Evolutionary conservation across 257 asterid species (phyloP).

Genomic region (Cynanchum wilfordii): DNA sequence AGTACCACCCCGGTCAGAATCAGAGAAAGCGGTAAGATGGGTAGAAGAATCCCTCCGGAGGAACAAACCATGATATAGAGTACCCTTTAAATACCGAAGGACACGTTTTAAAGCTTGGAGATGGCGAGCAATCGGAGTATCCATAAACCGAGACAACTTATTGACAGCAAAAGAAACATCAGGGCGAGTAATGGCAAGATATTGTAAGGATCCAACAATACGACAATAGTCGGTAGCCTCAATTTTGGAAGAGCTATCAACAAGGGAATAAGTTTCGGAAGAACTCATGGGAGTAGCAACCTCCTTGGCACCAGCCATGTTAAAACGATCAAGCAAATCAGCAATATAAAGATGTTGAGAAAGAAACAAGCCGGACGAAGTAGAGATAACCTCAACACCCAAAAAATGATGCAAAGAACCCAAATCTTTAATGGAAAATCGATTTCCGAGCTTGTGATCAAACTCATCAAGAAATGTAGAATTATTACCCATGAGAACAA

Average conservation of each 20-base stretch:
- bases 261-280: background rate
- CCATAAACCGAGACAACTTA: background rate
- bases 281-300: background rate
- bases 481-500: too few species aligned
- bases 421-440: too few species aligned
- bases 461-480: too few species aligned
- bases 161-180: background rate
- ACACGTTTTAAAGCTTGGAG: background rate
- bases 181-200: background rate
- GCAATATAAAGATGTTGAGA: background rate
- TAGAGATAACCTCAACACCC: background rate
- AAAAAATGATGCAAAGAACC: too few species aligned
- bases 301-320: background rate
- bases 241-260: background rate
- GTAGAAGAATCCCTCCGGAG: too few species aligned
- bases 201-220: conserved; percentile 1
- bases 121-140: background rate
- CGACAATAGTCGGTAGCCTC: background rate
- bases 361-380: background rate
- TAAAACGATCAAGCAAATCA: background rate
- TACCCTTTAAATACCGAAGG: too few species aligned
- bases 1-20: too few species aligned
- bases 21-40: too few species aligned
- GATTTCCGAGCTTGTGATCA: too few species aligned
- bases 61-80: too few species aligned